Percentiles rank a stretch among this genome's conserved stretches.
Evolutionary conservation across 441 rosid genomes (phyloP).

Genomic region (Pelargonium australe): DNA sequence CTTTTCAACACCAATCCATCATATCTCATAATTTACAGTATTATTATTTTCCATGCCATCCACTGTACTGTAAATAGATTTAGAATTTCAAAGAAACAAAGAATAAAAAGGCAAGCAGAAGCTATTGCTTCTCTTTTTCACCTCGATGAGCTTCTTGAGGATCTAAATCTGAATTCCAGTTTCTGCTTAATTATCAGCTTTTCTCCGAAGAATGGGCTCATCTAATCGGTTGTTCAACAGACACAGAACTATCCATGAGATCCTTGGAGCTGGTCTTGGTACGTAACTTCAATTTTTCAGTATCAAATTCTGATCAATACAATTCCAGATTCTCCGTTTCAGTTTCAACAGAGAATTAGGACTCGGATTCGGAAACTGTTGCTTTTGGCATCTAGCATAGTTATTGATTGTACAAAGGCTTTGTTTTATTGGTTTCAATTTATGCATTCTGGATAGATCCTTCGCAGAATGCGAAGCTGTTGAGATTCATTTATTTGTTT

Average conservation of each 20-base stretch:
- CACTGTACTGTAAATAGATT: neutral
- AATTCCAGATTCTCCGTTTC: neutral
- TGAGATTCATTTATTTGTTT: slow-evolving; percentile 6
- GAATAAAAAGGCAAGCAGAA: neutral
- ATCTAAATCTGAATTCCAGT: slow-evolving; percentile 11
- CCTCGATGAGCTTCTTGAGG: slow-evolving; percentile 7
- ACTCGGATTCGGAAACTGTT: neutral
- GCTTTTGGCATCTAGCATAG: neutral
- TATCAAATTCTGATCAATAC: neutral
- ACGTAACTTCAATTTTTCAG: slow-evolving; percentile 18
- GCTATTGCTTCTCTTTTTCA: slow-evolving; percentile 9
- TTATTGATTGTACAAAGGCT: neutral
- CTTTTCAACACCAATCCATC: slow-evolving; percentile 8
- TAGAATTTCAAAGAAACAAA: too few species aligned
- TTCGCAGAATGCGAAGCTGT: neutral
- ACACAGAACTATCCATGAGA: slow-evolving; percentile 59
- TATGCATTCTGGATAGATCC: neutral
- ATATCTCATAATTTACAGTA: neutral
- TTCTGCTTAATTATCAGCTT: too few species aligned
- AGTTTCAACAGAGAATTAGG: neutral
- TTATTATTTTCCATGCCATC: neutral
- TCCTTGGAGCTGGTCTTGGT: slow-evolving; percentile 81
- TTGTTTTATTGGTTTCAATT: too few species aligned
- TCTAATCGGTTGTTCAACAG: slow-evolving; percentile 55
- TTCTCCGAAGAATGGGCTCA: slow-evolving; percentile 29